phyloP scores from a whole-genome alignment of 148 eudicot species.

The Simmondsia chinensis region DNA sequence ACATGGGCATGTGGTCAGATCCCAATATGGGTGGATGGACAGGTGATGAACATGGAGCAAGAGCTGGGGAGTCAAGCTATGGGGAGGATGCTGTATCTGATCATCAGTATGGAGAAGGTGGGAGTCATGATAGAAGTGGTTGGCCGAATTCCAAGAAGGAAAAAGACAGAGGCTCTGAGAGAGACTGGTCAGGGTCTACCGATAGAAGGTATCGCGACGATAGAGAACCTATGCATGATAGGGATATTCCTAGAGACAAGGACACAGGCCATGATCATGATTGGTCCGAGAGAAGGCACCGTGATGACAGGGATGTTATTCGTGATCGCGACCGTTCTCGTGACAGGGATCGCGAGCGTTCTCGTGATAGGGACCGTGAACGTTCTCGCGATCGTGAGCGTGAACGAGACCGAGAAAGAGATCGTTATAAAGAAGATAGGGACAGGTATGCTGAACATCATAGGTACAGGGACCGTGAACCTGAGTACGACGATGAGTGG shows the following conservation, averaged over 20 bases:
- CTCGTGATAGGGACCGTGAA: constrained; percentile 48
- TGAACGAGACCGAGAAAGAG: constrained; percentile 45
- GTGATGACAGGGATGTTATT: constrained; percentile 47
- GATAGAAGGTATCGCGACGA: constrained; percentile 73
- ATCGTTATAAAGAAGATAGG: constrained; percentile 56
- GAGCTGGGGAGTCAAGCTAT: constrained; percentile 75
- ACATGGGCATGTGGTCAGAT: constrained; percentile 89
- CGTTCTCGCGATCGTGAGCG: constrained; percentile 26
- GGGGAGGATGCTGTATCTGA: constrained; percentile 83
- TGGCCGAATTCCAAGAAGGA: constrained; percentile 53
- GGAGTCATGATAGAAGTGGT: constrained; percentile 51
- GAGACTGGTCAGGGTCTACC: constrained; percentile 76
- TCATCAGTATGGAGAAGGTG: constrained; percentile 73
- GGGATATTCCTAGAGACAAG: constrained; percentile 56
- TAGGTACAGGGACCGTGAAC: constrained; percentile 58
- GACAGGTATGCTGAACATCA: constrained; percentile 67
- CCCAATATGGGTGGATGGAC: constrained; percentile 76
- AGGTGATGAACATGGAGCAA: constrained; percentile 71
- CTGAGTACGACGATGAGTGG: constrained; percentile 71
- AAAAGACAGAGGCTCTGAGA: constrained; percentile 64
- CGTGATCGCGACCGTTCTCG: constrained; percentile 54
- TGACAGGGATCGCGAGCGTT: constrained; percentile 34
- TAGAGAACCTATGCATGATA: constrained; percentile 62
- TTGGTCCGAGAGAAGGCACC: constrained; percentile 55
- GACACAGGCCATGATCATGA: constrained; percentile 41